Conservation (phyloP, 2,329 filamentous ascomycete genomes). For the Zymoseptoria brevis region DNA sequence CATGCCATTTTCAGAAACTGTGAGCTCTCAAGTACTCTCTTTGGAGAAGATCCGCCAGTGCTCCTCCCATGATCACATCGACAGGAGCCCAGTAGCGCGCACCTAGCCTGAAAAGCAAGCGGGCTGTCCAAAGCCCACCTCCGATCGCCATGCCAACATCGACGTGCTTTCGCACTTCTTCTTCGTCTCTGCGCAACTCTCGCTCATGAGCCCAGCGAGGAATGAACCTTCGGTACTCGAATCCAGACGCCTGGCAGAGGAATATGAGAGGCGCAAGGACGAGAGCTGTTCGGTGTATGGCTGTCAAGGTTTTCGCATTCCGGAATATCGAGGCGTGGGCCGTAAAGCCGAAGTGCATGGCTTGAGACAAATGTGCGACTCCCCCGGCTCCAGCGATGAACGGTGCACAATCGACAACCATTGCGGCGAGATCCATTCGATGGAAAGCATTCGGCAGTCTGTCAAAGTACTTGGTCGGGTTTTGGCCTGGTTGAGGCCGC, state of each 20-base stretch:
- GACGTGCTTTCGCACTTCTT: slow-evolving; percentile 25
- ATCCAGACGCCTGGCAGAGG: slow-evolving; percentile 17
- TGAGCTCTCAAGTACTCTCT: slow-evolving; percentile 29
- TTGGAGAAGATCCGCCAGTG: slow-evolving; percentile 25
- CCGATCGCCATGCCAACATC: slow-evolving; percentile 25
- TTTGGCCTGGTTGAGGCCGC: slow-evolving; percentile 21
- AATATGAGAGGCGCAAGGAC: slow-evolving; percentile 19
- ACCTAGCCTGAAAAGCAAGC: slow-evolving; percentile 19
- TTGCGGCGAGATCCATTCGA: slow-evolving; percentile 23
- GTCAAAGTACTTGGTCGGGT: slow-evolving; percentile 13
- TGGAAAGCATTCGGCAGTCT: slow-evolving; percentile 18
- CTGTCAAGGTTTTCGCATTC: slow-evolving; percentile 23
- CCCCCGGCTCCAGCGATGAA: slow-evolving; percentile 22
- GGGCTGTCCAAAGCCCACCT: slow-evolving; percentile 15
- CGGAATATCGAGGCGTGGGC: slow-evolving; percentile 21
- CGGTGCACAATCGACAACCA: slow-evolving; percentile 24
- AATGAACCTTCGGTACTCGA: slow-evolving; percentile 24
- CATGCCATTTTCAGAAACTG: slow-evolving; percentile 11
- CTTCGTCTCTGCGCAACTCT: slow-evolving; percentile 25
- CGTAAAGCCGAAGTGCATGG: slow-evolving; percentile 23
- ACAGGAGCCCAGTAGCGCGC: slow-evolving; percentile 22
- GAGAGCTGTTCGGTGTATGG: slow-evolving; percentile 21
- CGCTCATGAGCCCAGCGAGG: slow-evolving; percentile 26
- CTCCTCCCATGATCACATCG: slow-evolving; percentile 25
- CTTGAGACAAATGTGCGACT: slow-evolving; percentile 22